Evolutionary conservation across 2,329 filamentous ascomycete genomes (phyloP).

Genomic region (Verticillium tricorpus): DNA sequence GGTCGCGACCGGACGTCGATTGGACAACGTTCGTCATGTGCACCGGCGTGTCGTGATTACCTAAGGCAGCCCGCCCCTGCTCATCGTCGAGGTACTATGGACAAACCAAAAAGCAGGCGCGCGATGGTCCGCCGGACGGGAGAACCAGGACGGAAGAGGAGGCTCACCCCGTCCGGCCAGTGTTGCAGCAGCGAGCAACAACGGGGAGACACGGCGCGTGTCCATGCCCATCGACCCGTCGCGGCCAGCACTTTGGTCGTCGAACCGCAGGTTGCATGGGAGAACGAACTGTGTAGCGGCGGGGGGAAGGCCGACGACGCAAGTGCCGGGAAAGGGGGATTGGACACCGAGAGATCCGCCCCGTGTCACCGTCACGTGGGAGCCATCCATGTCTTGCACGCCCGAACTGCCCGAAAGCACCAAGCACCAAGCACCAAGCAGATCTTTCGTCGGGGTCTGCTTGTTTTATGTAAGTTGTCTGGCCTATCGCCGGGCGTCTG

Average conservation of each 20-base stretch:
- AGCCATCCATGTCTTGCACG: neutral
- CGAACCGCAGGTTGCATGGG: neutral
- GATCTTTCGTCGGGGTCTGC: neutral
- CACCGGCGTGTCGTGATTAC: neutral
- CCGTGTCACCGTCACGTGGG: neutral
- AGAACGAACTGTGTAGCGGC: neutral
- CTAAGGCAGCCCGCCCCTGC: neutral
- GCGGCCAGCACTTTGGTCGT: too few species aligned
- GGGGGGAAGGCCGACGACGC: neutral
- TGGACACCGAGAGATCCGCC: neutral
- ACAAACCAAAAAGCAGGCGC: neutral
- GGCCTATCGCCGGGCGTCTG: too few species aligned
- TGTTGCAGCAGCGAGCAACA: neutral
- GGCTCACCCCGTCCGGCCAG: neutral
- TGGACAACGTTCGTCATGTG: neutral
- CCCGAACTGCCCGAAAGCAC: neutral
- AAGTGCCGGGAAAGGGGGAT: neutral
- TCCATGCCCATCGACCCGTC: neutral
- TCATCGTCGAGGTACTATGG: neutral
- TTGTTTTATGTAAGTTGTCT: too few species aligned
- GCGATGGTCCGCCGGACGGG: neutral
- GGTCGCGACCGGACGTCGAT: neutral
- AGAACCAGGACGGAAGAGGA: neutral
- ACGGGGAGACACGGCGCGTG: too few species aligned
- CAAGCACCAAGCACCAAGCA: neutral